Conservation (phyloP, 257 asterid species). For the Penstemon eatonii region DNA sequence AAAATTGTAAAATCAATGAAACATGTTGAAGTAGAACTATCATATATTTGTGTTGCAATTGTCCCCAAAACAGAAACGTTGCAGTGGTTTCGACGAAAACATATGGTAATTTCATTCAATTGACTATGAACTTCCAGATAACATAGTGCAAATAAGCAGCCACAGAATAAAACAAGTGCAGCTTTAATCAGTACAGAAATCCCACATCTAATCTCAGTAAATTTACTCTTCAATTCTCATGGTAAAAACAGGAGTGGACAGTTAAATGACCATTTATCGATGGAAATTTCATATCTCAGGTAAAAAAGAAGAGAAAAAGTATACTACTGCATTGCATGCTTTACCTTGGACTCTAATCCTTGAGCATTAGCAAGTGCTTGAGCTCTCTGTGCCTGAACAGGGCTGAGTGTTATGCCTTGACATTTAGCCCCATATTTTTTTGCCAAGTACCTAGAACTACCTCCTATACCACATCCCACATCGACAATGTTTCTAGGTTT, state of each 20-base stretch:
- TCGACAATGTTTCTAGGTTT: constrained; percentile 75
- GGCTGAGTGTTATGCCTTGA: constrained; percentile 88
- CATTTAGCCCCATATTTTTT: constrained; percentile 68
- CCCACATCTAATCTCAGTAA: not conserved
- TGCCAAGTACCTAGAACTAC: constrained; percentile 83
- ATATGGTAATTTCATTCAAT: too few relatives aligned
- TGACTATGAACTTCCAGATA: not conserved
- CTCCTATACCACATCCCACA: constrained; percentile 99
- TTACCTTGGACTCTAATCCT: constrained; percentile 66
- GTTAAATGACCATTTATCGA: not conserved
- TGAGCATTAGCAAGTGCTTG: constrained; percentile 77
- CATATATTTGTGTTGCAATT: too few relatives aligned
- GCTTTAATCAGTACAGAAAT: not conserved
- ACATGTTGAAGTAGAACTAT: too few relatives aligned
- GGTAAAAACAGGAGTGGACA: too few relatives aligned
- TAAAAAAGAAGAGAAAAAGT: too few relatives aligned
- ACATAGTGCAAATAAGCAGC: not conserved
- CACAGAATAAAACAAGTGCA: not conserved
- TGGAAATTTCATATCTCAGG: not conserved
- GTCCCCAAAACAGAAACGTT: too few relatives aligned
- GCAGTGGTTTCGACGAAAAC: too few relatives aligned
- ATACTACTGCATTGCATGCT: not conserved
- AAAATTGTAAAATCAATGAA: too few relatives aligned
- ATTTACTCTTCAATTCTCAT: not conserved
- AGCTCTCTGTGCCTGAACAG: constrained; percentile 97